phyloP scores from a whole-genome alignment of 2,329 filamentous ascomycete species.

The Allantophomopsis cytisporea region DNA sequence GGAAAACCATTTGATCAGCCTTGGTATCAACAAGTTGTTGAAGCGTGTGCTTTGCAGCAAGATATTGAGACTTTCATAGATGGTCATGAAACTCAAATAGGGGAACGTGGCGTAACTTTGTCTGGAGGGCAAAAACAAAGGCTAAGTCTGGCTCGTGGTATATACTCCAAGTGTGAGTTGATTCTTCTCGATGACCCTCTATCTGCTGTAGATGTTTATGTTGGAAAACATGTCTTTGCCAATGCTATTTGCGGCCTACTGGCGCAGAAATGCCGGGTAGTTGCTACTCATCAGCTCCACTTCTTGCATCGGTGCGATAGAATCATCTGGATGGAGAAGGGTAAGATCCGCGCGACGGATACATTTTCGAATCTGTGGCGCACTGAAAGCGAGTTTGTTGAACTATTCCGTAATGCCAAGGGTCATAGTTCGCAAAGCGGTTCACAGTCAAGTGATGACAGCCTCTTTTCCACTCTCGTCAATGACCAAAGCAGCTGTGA shows the following conservation, averaged over 20 bases:
- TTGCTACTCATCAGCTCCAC: conserved; percentile 61
- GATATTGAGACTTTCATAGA: conserved; percentile 46
- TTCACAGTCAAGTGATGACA: no score
- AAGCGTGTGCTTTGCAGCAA: conserved; percentile 41
- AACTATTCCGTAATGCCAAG: conserved; percentile 38
- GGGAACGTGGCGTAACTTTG: conserved; percentile 41
- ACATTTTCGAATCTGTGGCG: conserved; percentile 49
- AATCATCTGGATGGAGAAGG: conserved; percentile 58
- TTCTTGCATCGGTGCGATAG: conserved; percentile 57
- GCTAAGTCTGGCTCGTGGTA: conserved; percentile 39
- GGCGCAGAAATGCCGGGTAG: conserved; percentile 34
- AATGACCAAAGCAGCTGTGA: no score
- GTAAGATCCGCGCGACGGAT: conserved; percentile 41
- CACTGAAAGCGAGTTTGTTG: no score
- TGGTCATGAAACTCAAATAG: conserved; percentile 42
- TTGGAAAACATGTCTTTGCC: conserved; percentile 19
- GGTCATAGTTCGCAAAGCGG: conserved; percentile 39
- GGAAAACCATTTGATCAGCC: conserved; percentile 51
- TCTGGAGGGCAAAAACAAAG: conserved; percentile 44
- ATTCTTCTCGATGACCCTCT: conserved; percentile 40
- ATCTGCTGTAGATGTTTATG: conserved; percentile 43
- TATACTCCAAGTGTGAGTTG: conserved; percentile 36
- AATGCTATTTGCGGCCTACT: conserved; percentile 37
- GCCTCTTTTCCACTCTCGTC: no score
- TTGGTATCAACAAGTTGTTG: conserved; percentile 46